Base-by-base conservation (phyloP, 768 basidiomycete genomes). In the Leccinum disarticulatum region DNA sequence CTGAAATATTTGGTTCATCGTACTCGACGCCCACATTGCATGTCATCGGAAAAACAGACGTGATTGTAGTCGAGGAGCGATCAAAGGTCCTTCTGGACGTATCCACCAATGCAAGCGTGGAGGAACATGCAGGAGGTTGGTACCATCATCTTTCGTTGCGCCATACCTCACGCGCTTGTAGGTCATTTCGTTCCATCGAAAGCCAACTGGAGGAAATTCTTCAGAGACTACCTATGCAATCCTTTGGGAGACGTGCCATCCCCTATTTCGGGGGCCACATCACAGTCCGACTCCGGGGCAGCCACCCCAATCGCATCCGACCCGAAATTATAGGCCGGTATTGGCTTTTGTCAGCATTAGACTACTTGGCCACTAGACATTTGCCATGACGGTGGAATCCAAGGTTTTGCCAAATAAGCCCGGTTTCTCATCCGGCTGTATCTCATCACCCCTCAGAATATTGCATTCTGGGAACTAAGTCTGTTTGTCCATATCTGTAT, bases 151-250 rank as follows among this genome's bases (percentile, higher is more conserved):
- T 52, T 55, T 52, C 47, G 14, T 38, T 27, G 50, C 15, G 6
- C 52, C 13, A 28, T 54, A 50, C 28, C 22, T 63, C 46, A 68
- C 6, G 5, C 9, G 14, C 52, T 10, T 33, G 22, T 64, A 93
- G 91, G 91, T 8, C 92, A 95, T 71, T 91, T 92, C 64, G 85
- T 94, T 4, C 93, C 93, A 2, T 87, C 86, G 10, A 90, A 88
- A 65, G 84, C 81, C 1, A 80, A 76, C 47, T 95, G 91, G 92
- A 80, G 88, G 31, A 81, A 80, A 64, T 93, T 95, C 73, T 76
- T 94, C 55, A 79, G 80, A 52, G 82, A 82, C 8, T 94, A 88
- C 69, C 76, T 91, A 64, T 73, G 73, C 57, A 76, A 85, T 67
- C 86, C 86, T 11, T 69, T 66, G 13, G 77, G 74, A 8, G 64